These are phyloP conservation scores for Colletotrichum sp. DNA, from an alignment of 2,329 filamentous ascomycete species.

Conservation along the genomic window DNA sequence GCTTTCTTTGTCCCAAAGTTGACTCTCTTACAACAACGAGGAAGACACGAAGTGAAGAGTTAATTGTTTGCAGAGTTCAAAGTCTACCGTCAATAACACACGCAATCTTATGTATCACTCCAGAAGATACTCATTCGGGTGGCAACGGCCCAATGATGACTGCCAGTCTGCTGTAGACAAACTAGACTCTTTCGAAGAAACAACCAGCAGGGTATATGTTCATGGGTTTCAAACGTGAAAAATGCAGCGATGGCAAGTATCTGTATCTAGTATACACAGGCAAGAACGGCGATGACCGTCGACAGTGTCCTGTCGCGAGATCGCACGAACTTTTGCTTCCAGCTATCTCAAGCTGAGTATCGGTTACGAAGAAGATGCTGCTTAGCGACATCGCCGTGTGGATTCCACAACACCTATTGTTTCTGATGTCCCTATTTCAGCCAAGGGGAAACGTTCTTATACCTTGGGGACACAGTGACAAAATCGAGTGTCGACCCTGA, in stretches of 20 bases:
- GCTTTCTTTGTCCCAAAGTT: too few relatives aligned
- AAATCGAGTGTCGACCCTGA: not conserved
- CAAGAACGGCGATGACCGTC: fast-evolving
- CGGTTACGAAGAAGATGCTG: not conserved
- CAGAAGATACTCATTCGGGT: fast-evolving
- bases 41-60: too few relatives aligned
- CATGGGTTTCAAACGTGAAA: not conserved
- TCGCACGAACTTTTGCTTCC: not conserved
- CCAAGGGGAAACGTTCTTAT: not conserved
- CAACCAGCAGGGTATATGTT: not conserved
- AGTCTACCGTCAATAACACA: too few relatives aligned
- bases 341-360: not conserved
- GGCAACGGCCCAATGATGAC: not conserved
- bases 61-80: too few relatives aligned
- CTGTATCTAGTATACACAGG: not conserved
- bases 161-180: not conserved
- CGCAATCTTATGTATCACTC: too few relatives aligned
- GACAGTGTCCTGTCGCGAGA: not conserved
- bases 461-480: not conserved
- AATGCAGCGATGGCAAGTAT: not conserved
- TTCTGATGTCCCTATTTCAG: not conserved
- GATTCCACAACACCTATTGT: not conserved
- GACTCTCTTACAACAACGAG: too few relatives aligned
- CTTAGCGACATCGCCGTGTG: not conserved
- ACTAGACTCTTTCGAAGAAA: fast-evolving